Conservation (phyloP, 441 rosid species). For the Macaranga tanarius region DNA sequence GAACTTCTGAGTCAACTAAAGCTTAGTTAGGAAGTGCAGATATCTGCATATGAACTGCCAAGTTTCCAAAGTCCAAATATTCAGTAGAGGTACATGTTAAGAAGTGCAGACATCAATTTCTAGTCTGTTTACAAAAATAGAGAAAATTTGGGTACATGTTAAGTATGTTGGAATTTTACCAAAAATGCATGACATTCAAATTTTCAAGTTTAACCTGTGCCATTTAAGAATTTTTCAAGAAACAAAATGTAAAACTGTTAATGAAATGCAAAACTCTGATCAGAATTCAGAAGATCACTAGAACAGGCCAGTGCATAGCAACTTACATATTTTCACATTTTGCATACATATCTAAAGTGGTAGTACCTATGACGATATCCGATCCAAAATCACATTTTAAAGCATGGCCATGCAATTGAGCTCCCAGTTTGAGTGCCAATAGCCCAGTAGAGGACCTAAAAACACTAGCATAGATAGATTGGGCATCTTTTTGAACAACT, state of each 20-base stretch:
- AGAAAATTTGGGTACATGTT: no score
- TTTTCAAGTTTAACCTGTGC: no score
- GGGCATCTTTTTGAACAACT: slow-evolving; percentile 79
- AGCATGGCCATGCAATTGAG: slow-evolving; percentile 82
- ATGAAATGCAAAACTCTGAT: no score
- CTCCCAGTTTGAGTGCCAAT: slow-evolving; percentile 50
- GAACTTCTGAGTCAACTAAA: neutral
- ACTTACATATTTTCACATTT: slow-evolving; percentile 55
- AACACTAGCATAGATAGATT: slow-evolving; percentile 79
- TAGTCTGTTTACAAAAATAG: no score
- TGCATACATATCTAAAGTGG: slow-evolving; percentile 89
- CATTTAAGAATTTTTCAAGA: no score
- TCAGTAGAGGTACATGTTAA: neutral
- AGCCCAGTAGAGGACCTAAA: slow-evolving; percentile 74
- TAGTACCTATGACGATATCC: slow-evolving; percentile 78
- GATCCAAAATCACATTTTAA: slow-evolving; percentile 57
- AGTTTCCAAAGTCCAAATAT: neutral
- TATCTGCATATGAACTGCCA: neutral
- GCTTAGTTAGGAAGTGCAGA: neutral
- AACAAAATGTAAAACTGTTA: no score
- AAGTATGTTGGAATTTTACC: no score
- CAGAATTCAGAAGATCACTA: no score
- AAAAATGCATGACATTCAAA: no score
- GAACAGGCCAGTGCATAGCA: no score
- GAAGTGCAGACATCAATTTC: no score